Conservation (phyloP, 306 rosid species). For the Castanopsis chinensis region DNA sequence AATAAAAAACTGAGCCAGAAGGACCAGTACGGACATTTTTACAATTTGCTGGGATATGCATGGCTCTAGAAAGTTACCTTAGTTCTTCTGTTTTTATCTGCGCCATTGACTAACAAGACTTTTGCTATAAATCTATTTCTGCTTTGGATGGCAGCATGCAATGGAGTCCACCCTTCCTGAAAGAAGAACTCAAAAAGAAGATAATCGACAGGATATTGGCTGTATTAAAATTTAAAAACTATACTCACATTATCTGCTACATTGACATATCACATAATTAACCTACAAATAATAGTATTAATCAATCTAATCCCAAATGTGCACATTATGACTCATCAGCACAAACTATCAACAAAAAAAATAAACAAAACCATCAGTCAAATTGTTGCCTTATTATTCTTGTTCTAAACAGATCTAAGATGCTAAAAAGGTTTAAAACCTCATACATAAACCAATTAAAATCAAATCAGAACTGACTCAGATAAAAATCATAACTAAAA, state of each 20-base stretch:
- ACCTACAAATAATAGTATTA: background rate
- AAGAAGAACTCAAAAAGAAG: conserved; percentile 11
- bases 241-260: conserved; percentile 69
- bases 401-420: background rate
- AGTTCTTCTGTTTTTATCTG: conserved; percentile 69
- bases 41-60: background rate
- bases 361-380: background rate
- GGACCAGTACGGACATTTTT: background rate
- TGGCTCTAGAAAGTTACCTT: conserved; percentile 51
- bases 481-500: too few species aligned
- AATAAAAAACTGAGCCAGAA: background rate
- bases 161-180: conserved; percentile 96
- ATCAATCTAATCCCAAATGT: background rate
- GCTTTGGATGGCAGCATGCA: conserved; percentile 84
- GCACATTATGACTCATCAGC: conserved; percentile 31
- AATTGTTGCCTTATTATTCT: background rate
- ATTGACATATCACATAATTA: conserved; percentile 40
- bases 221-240: background rate
- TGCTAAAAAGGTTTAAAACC: background rate
- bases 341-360: conserved; percentile 46
- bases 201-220: background rate
- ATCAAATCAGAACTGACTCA: background rate
- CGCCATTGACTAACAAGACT: conserved; percentile 77
- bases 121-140: conserved; percentile 82
- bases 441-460: background rate